A percentile compares a stretch with the other conserved stretches of the same genome.
phyloP scores from a whole-genome alignment of 805 yeast genomes.

The Kazachstania psychrophila region DNA sequence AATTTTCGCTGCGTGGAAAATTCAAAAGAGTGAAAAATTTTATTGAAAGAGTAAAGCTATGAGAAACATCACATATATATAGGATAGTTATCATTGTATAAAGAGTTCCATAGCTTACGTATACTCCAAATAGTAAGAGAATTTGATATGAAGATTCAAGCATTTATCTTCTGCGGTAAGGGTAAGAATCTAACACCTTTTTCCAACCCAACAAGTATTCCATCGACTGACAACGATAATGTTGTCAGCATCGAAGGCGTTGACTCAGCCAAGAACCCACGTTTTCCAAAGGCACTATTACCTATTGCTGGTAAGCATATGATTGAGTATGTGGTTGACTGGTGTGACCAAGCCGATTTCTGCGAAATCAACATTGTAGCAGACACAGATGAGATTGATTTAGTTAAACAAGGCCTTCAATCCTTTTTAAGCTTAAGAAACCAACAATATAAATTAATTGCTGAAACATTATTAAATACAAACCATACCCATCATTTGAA shows the following conservation, averaged over 20 bases:
- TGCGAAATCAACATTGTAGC: constrained; percentile 57
- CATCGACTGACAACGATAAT: not conserved
- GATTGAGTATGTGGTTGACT: constrained; percentile 77
- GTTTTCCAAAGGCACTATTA: constrained; percentile 71
- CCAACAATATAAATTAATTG: constrained; percentile 22
- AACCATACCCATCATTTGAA: constrained; percentile 25
- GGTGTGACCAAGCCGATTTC: constrained; percentile 88
- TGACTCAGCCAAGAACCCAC: not conserved
- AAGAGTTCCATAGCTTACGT: too few relatives aligned
- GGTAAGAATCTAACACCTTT: constrained; percentile 71
- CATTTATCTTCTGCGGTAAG: constrained; percentile 79
- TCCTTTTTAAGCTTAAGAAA: constrained; percentile 37
- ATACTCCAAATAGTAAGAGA: too few relatives aligned
- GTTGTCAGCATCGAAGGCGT: not conserved
- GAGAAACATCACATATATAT: too few relatives aligned
- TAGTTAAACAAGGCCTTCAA: constrained; percentile 41
- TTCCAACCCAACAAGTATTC: constrained; percentile 4
- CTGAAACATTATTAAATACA: constrained; percentile 16
- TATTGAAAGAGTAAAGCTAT: too few relatives aligned
- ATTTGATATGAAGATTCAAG: constrained; percentile 98
- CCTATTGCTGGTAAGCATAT: constrained; percentile 88
- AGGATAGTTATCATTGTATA: too few relatives aligned
- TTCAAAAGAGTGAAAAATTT: too few relatives aligned
- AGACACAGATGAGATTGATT: constrained; percentile 38
- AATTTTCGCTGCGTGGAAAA: too few relatives aligned